Percentiles rank a stretch among this genome's conserved stretches.
phyloP scores from a whole-genome alignment of 352 stramenopile genomes.

The Blastocystis sp. region DNA sequence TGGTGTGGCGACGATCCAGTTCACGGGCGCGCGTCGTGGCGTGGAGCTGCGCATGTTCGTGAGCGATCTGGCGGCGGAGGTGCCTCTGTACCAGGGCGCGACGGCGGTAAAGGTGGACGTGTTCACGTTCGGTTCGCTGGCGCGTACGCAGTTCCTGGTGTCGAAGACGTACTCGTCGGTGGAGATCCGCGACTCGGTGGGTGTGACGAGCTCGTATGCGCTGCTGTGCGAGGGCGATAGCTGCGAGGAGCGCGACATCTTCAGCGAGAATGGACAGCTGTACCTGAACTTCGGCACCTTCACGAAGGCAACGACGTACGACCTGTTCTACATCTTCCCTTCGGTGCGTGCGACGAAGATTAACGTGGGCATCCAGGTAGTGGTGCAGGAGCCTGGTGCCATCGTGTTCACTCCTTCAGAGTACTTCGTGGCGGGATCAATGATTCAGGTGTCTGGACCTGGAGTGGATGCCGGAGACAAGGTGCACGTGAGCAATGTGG shows the following conservation, averaged over 20 bases:
- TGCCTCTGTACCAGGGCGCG: neutral
- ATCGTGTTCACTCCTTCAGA: neutral
- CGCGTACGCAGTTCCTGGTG: constrained; percentile 13
- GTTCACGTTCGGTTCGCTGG: constrained; percentile 4
- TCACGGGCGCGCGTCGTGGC: neutral
- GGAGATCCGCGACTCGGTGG: neutral
- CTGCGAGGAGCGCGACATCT: neutral
- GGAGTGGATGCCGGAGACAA: constrained; percentile 8
- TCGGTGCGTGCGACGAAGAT: neutral
- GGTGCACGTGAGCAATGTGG: neutral
- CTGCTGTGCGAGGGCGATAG: neutral
- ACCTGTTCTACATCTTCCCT: constrained; percentile 18
- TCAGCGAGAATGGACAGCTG: neutral
- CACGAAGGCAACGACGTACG: neutral
- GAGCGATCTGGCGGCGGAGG: neutral
- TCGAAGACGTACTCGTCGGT: neutral
- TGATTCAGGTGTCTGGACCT: neutral
- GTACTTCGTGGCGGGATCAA: neutral
- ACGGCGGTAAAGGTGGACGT: constrained; percentile 15
- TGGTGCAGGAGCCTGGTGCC: neutral
- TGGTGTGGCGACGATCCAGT: neutral
- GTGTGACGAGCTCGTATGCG: neutral
- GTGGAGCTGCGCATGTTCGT: constrained; percentile 3
- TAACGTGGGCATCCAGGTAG: neutral
- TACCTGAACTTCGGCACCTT: constrained; percentile 14